Evolutionary conservation across 345 rosid species (phyloP).

Genomic region (Heritiera littoralis): DNA sequence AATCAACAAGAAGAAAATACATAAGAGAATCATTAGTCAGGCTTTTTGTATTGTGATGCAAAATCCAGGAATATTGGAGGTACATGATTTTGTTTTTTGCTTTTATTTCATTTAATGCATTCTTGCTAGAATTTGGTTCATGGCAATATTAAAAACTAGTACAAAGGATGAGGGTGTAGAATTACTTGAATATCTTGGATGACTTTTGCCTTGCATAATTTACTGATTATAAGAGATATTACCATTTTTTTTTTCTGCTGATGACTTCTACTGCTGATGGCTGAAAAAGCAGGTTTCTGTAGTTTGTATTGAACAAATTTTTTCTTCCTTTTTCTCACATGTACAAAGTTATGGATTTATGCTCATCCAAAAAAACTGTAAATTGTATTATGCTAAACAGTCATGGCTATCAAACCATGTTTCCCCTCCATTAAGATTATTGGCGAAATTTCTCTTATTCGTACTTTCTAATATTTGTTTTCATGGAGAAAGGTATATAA

Average conservation of each 20-base stretch:
- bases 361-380: no score
- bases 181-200: not conserved
- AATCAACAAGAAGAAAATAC: conserved; percentile 54
- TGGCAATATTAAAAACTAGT: not conserved
- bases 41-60: conserved; percentile 77
- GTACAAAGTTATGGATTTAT: no score
- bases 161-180: not conserved
- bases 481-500: no score
- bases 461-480: no score
- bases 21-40: conserved; percentile 66
- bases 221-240: not conserved
- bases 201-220: not conserved
- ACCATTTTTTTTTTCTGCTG: not conserved
- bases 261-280: no score
- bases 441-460: no score
- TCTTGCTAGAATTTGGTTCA: not conserved
- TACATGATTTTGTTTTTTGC: conserved; percentile 28
- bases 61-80: conserved; percentile 82
- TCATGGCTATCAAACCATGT: no score
- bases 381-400: no score
- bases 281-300: no score
- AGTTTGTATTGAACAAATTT: no score
- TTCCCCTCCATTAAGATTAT: no score
- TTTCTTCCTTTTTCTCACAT: no score
- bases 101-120: not conserved